Conservation (phyloP, 2,329 filamentous ascomycete genomes). For the Fusarium lyarnte region DNA sequence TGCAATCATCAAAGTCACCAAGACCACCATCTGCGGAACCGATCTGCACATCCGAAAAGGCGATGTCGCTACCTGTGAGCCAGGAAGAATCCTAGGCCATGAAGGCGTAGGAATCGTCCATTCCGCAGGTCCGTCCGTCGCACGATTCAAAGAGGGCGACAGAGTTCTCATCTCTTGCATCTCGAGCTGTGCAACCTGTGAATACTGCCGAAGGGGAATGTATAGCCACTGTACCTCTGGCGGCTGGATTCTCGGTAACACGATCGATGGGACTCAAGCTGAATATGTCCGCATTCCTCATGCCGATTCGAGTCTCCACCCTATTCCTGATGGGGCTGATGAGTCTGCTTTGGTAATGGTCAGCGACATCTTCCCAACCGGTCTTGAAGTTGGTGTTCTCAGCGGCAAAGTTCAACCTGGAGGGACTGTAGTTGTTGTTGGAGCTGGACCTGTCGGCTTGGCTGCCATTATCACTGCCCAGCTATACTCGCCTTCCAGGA, state of each 20-base stretch:
- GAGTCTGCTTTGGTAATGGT: slow-evolving; percentile 58
- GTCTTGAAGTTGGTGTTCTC: slow-evolving; percentile 63
- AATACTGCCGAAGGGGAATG: slow-evolving; percentile 61
- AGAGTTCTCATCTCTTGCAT: slow-evolving; percentile 63
- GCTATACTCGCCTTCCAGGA: slow-evolving; percentile 61
- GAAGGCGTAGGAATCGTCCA: slow-evolving; percentile 63
- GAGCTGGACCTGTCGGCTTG: slow-evolving; percentile 66
- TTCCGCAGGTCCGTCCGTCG: slow-evolving; percentile 55
- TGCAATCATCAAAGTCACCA: slow-evolving; percentile 58
- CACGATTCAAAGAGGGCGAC: slow-evolving; percentile 59
- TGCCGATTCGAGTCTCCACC: slow-evolving; percentile 59
- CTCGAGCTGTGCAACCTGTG: slow-evolving; percentile 60
- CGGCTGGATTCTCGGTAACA: slow-evolving; percentile 65
- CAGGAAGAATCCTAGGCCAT: slow-evolving; percentile 61
- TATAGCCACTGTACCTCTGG: slow-evolving; percentile 62
- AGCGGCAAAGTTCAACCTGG: slow-evolving; percentile 63
- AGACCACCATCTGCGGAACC: slow-evolving; percentile 63
- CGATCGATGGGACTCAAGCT: slow-evolving; percentile 64
- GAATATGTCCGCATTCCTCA: slow-evolving; percentile 64
- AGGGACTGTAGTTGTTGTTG: slow-evolving; percentile 62
- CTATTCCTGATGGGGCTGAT: slow-evolving; percentile 54
- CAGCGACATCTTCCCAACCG: slow-evolving; percentile 66
- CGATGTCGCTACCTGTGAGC: slow-evolving; percentile 58
- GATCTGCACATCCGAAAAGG: slow-evolving; percentile 67
- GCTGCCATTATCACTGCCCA: slow-evolving; percentile 63